Evolutionary conservation across 441 rosid species (phyloP), one percentile per base, ranked within the genome.

Genomic region (Mallotus repandus): DNA sequence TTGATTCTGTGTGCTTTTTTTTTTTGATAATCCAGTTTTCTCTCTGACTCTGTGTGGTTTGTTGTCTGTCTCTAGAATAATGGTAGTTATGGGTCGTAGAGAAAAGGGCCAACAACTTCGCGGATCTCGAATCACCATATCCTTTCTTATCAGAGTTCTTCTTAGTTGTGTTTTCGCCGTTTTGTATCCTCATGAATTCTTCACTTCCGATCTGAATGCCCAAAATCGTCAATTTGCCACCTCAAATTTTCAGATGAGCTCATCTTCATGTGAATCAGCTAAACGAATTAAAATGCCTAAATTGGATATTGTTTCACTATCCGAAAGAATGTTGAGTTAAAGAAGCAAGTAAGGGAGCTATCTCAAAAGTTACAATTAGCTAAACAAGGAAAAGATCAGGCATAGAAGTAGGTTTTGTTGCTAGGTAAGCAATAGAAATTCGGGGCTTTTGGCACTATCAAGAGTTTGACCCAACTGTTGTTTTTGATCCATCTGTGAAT

Each of bases 361-460:
- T 81, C 81, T 48, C 88, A 87, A 54, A 91, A 89, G 84, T 76
- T 96, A 63, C 81, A 76, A 70, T 71, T 87, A 57, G 91, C 93
- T 18, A 91, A 88, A 64, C 98, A 88, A 77, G 98, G 89, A 69
- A 78, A 88, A 81, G 97, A 89, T 81, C 79, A 81, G 68, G 94
- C 95, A 3, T 84, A 89, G 72, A 87, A 89, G 84, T 98, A 96
- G 82, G 86, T 88, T 72, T 64, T 88, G 81, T 84, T 82, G 66
- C 81, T 87, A 76, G 96, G 97, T 59, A 68, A 88, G 65, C 92
- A 85, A 81, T 90, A 84, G 70, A 93, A 90, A 82, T 97, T 91
- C 3, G 98, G 98, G 49, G 83, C 98, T 80, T 87, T 91, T 72
- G 99, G 99, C 74, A 90, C 96, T 1, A 96, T 96, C 68, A 96